Evolutionary conservation across 1,139 yeast genomes (phyloP), one percentile per base, ranked within the genome.

Genomic region (Pichia sp.): DNA sequence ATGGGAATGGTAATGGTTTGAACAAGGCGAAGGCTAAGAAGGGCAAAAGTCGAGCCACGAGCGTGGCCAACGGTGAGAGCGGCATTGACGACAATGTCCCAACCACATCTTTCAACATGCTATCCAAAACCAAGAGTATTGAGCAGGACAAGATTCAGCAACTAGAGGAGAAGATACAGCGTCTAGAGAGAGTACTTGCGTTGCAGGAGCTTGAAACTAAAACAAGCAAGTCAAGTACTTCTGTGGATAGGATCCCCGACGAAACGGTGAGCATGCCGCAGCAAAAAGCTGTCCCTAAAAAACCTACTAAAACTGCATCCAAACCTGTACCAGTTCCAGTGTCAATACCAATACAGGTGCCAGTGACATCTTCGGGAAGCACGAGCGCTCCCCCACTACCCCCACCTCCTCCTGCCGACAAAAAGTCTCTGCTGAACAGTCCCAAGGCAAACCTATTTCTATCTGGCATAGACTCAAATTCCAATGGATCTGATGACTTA

Each of bases 121-220:
- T 23, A 13, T 26, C 23, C 16, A 26, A 21, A 13, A 19, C n/a
- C 16, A 26, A 25, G n/a, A 46, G 25, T 23, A 13, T 46, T 22
- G 57, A 54, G 3, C 57, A 54, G 37, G 59, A 58, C 8, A 54
- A 65, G 41, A 64, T 66, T 37, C 58, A 58, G 42, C 52, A 50
- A 23, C 53, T 66, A 16, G 68, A 66, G 42, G 68, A 63, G 28
- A 65, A 66, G 47, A 62, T 66, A 18, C 64, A 63, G 37, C 58
- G 59, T 30, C 52, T 66, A 22, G 67, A 64, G 48, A 55, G 54
- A 31, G 61, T 59, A 37, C 52, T 63, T 31, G 59, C 59, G n/a
- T 41, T 56, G 43, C 62, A 58, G 44, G 62, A 59, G 2, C 47
- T 62, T 39, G 54, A 53, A 22, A 43, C 39, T 10, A 46, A 48